Evolutionary conservation across 129 eudicot genomes (phyloP).

Genomic region (Smallanthus sonchifolius): DNA sequence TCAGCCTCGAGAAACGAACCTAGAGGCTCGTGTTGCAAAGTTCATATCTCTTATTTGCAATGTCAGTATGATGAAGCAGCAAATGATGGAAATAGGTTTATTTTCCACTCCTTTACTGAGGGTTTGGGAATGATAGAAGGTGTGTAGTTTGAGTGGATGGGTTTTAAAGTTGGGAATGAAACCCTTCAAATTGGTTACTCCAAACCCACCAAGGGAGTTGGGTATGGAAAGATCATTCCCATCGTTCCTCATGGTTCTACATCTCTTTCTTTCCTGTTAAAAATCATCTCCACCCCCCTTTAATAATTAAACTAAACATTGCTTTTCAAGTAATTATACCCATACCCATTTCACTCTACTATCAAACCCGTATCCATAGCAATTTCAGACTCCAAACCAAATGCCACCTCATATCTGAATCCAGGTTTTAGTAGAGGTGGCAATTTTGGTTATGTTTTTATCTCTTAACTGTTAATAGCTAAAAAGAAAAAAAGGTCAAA

Average conservation of each 20-base stretch:
- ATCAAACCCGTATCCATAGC: not conserved
- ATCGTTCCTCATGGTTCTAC: too few relatives aligned
- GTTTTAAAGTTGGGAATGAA: not conserved
- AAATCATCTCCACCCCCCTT: too few relatives aligned
- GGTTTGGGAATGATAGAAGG: not conserved
- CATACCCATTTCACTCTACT: too few relatives aligned
- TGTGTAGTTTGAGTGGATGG: not conserved
- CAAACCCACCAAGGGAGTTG: too few relatives aligned
- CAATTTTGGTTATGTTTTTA: not conserved
- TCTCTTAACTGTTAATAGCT: not conserved
- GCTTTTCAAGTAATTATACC: too few relatives aligned
- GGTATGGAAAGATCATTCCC: too few relatives aligned
- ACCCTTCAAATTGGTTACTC: not conserved
- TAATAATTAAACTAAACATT: too few relatives aligned
- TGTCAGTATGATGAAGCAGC: conserved; percentile 96
- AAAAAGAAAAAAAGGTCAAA: not conserved
- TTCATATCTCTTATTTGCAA: conserved; percentile 92
- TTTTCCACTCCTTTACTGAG: conserved; percentile 2
- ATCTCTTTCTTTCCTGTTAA: too few relatives aligned
- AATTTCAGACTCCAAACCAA: too few relatives aligned
- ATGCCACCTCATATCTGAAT: too few relatives aligned
- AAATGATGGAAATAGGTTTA: conserved; percentile 98
- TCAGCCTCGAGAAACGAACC: conserved; percentile 74
- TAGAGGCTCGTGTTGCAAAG: conserved; percentile 79
- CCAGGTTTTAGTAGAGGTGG: not conserved